These are phyloP conservation scores for Colletotrichum lini DNA, from an alignment of 2,329 filamentous ascomycete species.

Conservation along the genomic window DNA sequence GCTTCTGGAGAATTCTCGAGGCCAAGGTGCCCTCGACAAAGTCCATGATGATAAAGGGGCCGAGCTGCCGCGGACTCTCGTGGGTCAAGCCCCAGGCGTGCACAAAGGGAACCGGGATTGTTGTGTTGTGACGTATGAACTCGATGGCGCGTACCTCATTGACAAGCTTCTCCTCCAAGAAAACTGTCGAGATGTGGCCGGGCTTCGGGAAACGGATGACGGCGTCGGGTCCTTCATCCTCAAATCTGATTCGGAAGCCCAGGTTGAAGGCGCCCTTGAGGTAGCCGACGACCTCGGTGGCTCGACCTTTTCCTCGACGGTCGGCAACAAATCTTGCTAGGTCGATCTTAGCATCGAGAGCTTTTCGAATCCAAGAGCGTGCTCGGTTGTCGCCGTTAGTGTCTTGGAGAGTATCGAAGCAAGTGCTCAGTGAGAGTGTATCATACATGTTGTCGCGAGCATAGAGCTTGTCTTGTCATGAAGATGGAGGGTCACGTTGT, in stretches of 20 bases:
- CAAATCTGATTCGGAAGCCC: too few relatives aligned
- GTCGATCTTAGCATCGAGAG: background rate
- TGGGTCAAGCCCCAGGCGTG: background rate
- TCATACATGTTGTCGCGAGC: background rate
- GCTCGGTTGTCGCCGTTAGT: background rate
- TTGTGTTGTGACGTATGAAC: background rate
- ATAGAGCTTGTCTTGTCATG: background rate
- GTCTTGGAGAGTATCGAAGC: background rate
- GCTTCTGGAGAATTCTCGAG: background rate
- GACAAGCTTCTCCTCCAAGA: background rate
- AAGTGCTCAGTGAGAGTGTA: background rate
- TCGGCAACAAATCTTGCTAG: background rate
- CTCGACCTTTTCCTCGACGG: background rate
- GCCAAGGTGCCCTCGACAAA: background rate
- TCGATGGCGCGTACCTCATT: background rate
- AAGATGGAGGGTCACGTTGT: background rate
- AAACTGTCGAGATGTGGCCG: background rate
- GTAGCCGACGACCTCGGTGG: background rate
- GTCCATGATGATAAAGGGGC: conserved; percentile 1
- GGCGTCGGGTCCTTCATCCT: too few relatives aligned
- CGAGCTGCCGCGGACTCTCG: background rate
- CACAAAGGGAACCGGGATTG: conserved; percentile 51
- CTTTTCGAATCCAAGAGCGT: background rate
- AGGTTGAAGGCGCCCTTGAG: too few relatives aligned
- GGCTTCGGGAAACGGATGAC: conserved; percentile 22